Evolutionary conservation across 768 basidiomycete genomes (phyloP).

Genomic region (Neoboletus magnificus): DNA sequence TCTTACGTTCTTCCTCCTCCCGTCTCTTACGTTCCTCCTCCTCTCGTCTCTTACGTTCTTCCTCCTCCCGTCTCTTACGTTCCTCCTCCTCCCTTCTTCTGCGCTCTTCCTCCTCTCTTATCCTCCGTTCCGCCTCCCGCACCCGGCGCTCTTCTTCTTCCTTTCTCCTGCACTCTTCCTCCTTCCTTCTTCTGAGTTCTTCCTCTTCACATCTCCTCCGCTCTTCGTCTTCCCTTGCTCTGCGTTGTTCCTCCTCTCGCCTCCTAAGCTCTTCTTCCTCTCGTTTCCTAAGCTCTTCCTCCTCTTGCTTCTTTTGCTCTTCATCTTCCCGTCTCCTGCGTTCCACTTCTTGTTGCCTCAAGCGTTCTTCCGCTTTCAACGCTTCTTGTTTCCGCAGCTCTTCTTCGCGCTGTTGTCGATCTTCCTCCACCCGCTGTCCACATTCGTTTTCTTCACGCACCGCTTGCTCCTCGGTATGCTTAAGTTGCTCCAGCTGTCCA

Average conservation of each 20-base stretch:
- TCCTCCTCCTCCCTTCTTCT: constrained; percentile 24
- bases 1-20: constrained; percentile 21
- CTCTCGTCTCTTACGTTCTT: constrained; percentile 26
- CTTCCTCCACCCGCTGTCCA: neutral
- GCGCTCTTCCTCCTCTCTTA: constrained; percentile 34
- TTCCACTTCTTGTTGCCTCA: constrained; percentile 17
- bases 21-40: constrained; percentile 10
- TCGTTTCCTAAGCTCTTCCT: constrained; percentile 4
- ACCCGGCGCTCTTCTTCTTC: constrained; percentile 20
- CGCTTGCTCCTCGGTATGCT: neutral
- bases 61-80: neutral
- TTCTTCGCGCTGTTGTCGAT: neutral
- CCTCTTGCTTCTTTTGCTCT: constrained; percentile 7
- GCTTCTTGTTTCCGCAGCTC: neutral
- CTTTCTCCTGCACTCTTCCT: constrained; percentile 20
- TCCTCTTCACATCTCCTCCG: constrained; percentile 23
- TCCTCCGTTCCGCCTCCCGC: constrained; percentile 27
- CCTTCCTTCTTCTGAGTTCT: constrained; percentile 43
- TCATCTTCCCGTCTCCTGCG: constrained; percentile 25
- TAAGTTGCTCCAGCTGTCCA: neutral
- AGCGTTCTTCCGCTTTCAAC: constrained; percentile 19
- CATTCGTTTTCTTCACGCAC: neutral
- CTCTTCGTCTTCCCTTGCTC: constrained; percentile 37
- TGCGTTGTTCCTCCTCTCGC: constrained; percentile 40
- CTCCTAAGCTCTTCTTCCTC: neutral